These are phyloP conservation scores for Linnemannia exigua DNA, from an alignment of 192 early-diverging fungal genomes.

Conservation along the genomic window DNA sequence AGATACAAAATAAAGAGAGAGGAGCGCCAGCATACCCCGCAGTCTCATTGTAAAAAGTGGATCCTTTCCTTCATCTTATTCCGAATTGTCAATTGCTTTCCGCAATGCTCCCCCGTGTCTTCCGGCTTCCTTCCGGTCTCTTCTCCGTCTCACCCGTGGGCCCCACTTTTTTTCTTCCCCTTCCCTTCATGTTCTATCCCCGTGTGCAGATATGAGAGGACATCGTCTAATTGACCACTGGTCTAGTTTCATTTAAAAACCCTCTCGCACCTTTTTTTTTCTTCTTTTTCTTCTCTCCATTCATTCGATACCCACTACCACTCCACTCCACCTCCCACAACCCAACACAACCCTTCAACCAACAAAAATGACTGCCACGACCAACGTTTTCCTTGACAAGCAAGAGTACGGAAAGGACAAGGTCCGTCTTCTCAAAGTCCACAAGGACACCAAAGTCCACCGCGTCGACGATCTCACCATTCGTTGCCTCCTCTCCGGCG, in stretches of 20 bases:
- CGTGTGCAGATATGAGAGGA: background rate
- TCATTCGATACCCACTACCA: background rate
- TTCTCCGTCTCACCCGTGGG: background rate
- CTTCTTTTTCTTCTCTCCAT: conserved; percentile 7
- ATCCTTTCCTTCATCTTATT: background rate
- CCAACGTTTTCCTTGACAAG: conserved; percentile 51
- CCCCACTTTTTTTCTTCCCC: background rate
- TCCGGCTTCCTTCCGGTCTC: background rate
- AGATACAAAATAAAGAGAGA: no score
- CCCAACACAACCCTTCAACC: background rate
- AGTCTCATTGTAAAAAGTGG: background rate
- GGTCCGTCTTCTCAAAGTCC: conserved; percentile 80
- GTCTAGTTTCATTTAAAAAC: background rate
- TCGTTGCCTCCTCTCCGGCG: conserved; percentile 58
- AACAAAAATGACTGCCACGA: conserved; percentile 7
- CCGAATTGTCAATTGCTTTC: background rate
- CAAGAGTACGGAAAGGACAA: conserved; percentile 81
- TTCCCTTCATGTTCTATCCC: background rate
- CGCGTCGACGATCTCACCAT: conserved; percentile 79
- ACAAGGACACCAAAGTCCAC: conserved; percentile 72
- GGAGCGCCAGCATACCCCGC: background rate
- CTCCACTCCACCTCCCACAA: background rate
- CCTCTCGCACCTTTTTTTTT: conserved; percentile 5
- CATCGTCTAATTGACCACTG: background rate
- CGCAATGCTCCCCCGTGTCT: background rate